phyloP scores from a whole-genome alignment of 495 filamentous ascomycete species.

The Recurvomyces mirabilis region DNA sequence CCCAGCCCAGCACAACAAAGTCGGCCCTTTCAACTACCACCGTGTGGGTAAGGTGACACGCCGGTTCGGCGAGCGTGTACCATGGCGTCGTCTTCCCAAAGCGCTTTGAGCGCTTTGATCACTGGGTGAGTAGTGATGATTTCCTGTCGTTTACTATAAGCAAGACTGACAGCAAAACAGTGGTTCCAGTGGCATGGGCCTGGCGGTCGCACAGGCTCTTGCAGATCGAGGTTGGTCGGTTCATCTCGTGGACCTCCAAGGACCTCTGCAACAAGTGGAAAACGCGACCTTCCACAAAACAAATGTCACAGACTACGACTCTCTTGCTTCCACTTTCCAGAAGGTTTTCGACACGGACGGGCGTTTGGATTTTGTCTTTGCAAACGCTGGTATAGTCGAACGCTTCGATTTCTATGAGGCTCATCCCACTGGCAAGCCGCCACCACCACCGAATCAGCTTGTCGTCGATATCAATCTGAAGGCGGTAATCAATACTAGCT shows the following conservation, averaged over 20 bases:
- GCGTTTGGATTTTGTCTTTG: conserved; percentile 27
- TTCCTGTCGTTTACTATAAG: too few relatives aligned
- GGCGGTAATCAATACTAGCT: conserved; percentile 26
- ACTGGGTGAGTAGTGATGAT: conserved; percentile 11
- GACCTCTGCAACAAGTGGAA: conserved; percentile 10
- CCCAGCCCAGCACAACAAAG: conserved; percentile 9
- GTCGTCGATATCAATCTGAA: conserved; percentile 28
- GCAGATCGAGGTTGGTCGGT: conserved; percentile 23
- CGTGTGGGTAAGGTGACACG: not conserved
- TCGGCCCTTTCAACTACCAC: conserved; percentile 18
- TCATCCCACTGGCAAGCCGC: conserved; percentile 17
- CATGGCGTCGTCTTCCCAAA: conserved; percentile 17
- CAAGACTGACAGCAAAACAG: not conserved
- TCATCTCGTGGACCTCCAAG: conserved; percentile 27
- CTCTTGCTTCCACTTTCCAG: conserved; percentile 22
- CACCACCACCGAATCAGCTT: conserved; percentile 23
- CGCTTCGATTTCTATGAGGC: conserved; percentile 25
- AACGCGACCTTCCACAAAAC: conserved; percentile 26
- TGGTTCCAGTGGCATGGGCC: conserved; percentile 26
- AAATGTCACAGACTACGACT: conserved; percentile 23
- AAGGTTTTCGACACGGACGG: conserved; percentile 20
- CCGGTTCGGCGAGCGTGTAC: conserved; percentile 1
- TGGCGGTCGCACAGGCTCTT: conserved; percentile 28
- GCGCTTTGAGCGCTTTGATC: conserved; percentile 15
- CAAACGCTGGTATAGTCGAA: conserved; percentile 29